Conservation (phyloP, 257 asterid species). For the Striga asiatica region DNA sequence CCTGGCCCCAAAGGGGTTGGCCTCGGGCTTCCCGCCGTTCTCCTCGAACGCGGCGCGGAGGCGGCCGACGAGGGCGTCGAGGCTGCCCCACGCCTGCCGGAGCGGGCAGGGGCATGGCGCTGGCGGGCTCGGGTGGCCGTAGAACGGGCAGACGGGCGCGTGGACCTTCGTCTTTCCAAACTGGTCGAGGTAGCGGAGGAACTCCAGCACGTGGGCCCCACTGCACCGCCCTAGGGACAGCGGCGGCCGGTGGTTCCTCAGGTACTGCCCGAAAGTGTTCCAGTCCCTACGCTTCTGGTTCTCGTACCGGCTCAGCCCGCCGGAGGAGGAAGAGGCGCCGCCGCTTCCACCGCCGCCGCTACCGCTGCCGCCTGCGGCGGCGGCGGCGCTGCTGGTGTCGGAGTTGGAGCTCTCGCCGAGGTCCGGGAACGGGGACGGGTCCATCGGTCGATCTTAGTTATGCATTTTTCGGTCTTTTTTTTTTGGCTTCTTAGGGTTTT, state of each 20-base stretch:
- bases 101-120: slow-evolving; percentile 97
- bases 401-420: slow-evolving; percentile 47
- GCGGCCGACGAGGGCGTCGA: slow-evolving; percentile 81
- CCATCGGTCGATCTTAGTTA: slow-evolving; percentile 18
- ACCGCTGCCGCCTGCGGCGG: slow-evolving; percentile 10
- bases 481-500: slow-evolving; percentile 35
- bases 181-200: slow-evolving; percentile 87
- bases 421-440: slow-evolving; percentile 31
- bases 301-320: slow-evolving; percentile 66
- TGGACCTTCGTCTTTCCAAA: slow-evolving; percentile 88
- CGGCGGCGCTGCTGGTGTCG: slow-evolving; percentile 26
- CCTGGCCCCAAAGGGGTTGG: slow-evolving; percentile 79
- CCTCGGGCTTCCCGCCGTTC: slow-evolving; percentile 83
- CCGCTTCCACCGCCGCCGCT: slow-evolving; percentile 12
- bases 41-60: slow-evolving; percentile 90
- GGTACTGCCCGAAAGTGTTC: slow-evolving; percentile 86
- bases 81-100: slow-evolving; percentile 96
- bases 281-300: slow-evolving; percentile 92
- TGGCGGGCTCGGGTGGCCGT: slow-evolving; percentile 87
- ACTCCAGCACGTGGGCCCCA: slow-evolving; percentile 88
- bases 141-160: slow-evolving; percentile 72
- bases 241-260: slow-evolving; percentile 88
- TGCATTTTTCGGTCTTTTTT: background rate
- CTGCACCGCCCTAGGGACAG: slow-evolving; percentile 82
- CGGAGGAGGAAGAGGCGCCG: slow-evolving; percentile 19